A percentile compares a stretch with the other conserved stretches of the same genome.
Conservation (phyloP, 2,329 filamentous ascomycete genomes). For the Clarireedia paspali region DNA sequence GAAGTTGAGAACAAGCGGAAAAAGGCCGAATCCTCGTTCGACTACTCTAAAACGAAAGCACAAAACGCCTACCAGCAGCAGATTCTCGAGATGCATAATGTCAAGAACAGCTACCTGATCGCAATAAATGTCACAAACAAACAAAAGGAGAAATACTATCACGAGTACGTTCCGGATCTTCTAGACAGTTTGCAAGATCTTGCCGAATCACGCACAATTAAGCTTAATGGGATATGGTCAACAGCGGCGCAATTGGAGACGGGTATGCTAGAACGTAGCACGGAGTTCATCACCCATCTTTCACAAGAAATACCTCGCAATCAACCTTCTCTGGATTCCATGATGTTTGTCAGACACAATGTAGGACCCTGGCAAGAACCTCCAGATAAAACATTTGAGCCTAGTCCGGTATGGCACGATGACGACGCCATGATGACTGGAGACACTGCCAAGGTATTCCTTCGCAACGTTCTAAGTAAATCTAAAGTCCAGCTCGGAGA, state of each 20-base stretch:
- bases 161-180: constrained; percentile 91
- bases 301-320: constrained; percentile 80
- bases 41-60: constrained; percentile 77
- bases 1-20: constrained; percentile 92
- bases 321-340: constrained; percentile 79
- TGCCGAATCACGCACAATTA: constrained; percentile 77
- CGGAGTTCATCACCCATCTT: constrained; percentile 63
- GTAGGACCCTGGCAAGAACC: constrained; percentile 77
- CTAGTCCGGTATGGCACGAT: constrained; percentile 95
- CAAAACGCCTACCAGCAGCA: constrained; percentile 90
- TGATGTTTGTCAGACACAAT: constrained; percentile 98
- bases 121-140: constrained; percentile 95
- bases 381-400: constrained; percentile 76
- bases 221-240: constrained; percentile 80
- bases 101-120: constrained; percentile 97
- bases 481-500: constrained; percentile 80
- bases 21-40: constrained; percentile 90
- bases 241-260: constrained; percentile 72
- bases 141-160: constrained; percentile 94
- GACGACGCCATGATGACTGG: constrained; percentile 81
- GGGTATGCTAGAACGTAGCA: constrained; percentile 68
- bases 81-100: constrained; percentile 89
- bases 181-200: constrained; percentile 91
- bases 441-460: constrained; percentile 78
- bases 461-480: constrained; percentile 86